phyloP scores from a whole-genome alignment of 306 rosid species.

The Malus domestica region DNA sequence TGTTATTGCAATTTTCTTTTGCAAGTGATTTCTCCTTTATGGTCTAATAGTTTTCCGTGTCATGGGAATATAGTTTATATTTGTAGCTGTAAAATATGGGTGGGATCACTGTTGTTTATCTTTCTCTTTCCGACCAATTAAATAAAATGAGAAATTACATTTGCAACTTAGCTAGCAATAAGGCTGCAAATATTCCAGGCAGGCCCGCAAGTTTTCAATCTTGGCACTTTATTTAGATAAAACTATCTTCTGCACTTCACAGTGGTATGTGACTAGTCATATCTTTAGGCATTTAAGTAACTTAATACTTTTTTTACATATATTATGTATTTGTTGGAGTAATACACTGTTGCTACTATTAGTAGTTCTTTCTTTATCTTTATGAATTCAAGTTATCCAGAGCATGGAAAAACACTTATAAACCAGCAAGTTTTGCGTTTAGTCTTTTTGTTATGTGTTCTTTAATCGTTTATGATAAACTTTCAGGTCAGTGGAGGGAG shows the following conservation, averaged over 20 bases:
- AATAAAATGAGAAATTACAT: background rate
- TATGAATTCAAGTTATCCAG: background rate
- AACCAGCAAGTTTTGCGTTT: background rate
- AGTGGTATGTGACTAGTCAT: background rate
- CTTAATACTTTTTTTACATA: background rate
- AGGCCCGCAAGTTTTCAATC: background rate
- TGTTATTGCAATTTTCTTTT: background rate
- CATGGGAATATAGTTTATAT: background rate
- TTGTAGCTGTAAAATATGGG: background rate
- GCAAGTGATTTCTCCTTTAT: background rate
- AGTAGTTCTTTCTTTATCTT: background rate
- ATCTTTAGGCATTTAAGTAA: no score
- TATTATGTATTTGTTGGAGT: background rate
- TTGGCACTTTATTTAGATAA: background rate
- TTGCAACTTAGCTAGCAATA: background rate
- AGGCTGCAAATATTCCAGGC: background rate
- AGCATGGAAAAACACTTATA: background rate
- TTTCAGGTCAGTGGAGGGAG: constrained; percentile 65
- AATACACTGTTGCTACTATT: background rate
- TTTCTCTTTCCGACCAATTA: background rate
- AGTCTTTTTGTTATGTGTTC: background rate
- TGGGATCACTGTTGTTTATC: background rate
- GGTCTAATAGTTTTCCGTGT: background rate
- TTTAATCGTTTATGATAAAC: constrained; percentile 15
- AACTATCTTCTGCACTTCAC: background rate